A percentile compares a stretch with the other conserved stretches of the same genome.
phyloP scores from a whole-genome alignment of 2,329 filamentous ascomycete species.

The Dactylellina leptospora region DNA sequence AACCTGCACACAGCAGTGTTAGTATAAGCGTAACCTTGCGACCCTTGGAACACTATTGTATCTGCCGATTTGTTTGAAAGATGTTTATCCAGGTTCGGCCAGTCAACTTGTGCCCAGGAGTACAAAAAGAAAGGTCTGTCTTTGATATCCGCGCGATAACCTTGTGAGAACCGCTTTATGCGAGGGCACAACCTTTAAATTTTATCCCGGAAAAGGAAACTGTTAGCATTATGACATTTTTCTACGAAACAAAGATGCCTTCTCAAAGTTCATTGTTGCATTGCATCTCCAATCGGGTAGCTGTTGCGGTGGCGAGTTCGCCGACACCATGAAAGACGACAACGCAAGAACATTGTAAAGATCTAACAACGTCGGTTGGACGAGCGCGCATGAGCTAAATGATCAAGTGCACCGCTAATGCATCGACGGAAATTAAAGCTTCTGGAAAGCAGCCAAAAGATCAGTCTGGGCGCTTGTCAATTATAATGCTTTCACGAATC shows the following conservation, averaged over 20 bases:
- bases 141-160: too few species aligned
- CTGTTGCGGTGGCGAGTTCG: neutral
- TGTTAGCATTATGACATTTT: neutral
- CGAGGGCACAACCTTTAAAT: too few species aligned
- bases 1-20: too few species aligned
- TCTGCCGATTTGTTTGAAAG: too few species aligned
- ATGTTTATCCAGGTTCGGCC: too few species aligned
- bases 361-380: neutral
- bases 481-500: neutral
- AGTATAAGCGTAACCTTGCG: too few species aligned
- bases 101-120: too few species aligned
- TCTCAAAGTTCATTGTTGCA: neutral
- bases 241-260: neutral
- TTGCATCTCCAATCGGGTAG: neutral
- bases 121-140: too few species aligned
- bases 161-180: too few species aligned
- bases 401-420: neutral
- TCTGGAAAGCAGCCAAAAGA: neutral
- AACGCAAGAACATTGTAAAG: neutral
- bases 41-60: too few species aligned
- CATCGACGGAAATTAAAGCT: constrained; percentile 10
- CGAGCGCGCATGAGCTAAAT: neutral
- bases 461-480: neutral
- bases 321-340: neutral
- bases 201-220: neutral